Conservation (phyloP, 2,329 filamentous ascomycete species). For the Neonectria punicea region DNA sequence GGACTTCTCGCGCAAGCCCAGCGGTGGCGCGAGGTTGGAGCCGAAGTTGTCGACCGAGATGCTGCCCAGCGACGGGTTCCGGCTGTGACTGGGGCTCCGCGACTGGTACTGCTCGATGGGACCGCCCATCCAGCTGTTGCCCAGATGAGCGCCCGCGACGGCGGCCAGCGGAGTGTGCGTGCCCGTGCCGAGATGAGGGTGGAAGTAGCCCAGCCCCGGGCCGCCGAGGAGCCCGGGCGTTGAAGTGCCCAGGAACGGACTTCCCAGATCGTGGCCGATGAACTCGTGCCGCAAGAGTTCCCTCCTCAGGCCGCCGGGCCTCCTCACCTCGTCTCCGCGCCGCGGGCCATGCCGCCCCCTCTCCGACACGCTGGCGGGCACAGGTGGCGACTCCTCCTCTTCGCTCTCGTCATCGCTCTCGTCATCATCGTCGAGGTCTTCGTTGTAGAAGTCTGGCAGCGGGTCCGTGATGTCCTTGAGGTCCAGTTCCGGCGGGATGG, state of each 20-base stretch:
- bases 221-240: conserved; percentile 75
- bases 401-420: conserved; percentile 57
- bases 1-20: conserved; percentile 65
- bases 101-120: conserved; percentile 24
- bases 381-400: conserved; percentile 37
- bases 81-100: conserved; percentile 49
- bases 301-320: conserved; percentile 42
- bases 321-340: conserved; percentile 31
- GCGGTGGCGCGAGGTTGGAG: conserved; percentile 51
- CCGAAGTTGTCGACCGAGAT: conserved; percentile 57
- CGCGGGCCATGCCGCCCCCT: conserved; percentile 16
- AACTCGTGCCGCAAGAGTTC: conserved; percentile 49
- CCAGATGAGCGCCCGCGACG: conserved; percentile 72
- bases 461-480: conserved; percentile 98
- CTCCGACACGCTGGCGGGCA: conserved; percentile 33
- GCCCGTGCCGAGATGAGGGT: conserved; percentile 80
- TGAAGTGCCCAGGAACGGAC: conserved; percentile 68
- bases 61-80: conserved; percentile 59
- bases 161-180: conserved; percentile 83
- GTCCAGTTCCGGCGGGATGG: conserved; percentile 82
- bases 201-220: conserved; percentile 84
- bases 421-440: conserved; percentile 66
- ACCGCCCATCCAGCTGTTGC: conserved; percentile 50
- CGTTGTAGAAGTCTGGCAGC: conserved; percentile 95
- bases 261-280: conserved; percentile 58